Percentiles rank a stretch among this genome's conserved stretches.
Evolutionary conservation across 2,329 filamentous ascomycete species (phyloP).

Genomic region (Epichloe glyceriae): DNA sequence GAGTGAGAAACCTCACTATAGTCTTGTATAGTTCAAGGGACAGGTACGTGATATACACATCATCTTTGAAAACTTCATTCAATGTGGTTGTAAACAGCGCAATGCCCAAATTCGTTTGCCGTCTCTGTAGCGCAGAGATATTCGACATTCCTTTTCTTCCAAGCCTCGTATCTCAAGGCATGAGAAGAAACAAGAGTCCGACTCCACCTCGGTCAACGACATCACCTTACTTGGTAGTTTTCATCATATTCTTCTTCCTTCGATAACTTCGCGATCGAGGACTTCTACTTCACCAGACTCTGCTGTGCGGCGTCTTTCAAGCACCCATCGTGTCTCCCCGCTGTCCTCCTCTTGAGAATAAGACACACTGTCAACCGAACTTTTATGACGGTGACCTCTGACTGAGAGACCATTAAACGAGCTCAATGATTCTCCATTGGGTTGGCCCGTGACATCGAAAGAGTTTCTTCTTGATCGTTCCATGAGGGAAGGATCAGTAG

Average conservation of each 20-base stretch:
- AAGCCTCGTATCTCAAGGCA: neutral
- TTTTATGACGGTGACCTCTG: slow-evolving; percentile 36
- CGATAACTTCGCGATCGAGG: slow-evolving; percentile 51
- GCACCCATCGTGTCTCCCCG: slow-evolving; percentile 51
- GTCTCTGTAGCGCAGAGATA: neutral
- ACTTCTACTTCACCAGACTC: slow-evolving; percentile 53
- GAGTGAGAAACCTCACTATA: no score
- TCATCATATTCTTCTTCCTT: slow-evolving; percentile 35
- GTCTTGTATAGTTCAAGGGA: no score
- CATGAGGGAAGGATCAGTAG: neutral
- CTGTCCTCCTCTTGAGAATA: slow-evolving; percentile 53
- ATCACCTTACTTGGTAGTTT: neutral
- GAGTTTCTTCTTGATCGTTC: neutral
- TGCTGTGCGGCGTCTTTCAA: slow-evolving; percentile 53
- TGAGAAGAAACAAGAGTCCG: neutral
- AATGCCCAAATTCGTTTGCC: neutral
- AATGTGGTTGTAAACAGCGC: neutral
- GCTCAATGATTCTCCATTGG: slow-evolving; percentile 7
- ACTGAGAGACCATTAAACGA: slow-evolving; percentile 8
- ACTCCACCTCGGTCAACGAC: neutral
- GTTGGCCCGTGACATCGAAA: neutral
- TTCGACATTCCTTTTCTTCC: neutral
- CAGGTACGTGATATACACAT: no score
- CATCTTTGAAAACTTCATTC: neutral
- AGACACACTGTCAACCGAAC: slow-evolving; percentile 55